Percentiles rank a stretch among this genome's conserved stretches.
Conservation (phyloP, 768 basidiomycete species). For the Candolleomyces eurysporus region DNA sequence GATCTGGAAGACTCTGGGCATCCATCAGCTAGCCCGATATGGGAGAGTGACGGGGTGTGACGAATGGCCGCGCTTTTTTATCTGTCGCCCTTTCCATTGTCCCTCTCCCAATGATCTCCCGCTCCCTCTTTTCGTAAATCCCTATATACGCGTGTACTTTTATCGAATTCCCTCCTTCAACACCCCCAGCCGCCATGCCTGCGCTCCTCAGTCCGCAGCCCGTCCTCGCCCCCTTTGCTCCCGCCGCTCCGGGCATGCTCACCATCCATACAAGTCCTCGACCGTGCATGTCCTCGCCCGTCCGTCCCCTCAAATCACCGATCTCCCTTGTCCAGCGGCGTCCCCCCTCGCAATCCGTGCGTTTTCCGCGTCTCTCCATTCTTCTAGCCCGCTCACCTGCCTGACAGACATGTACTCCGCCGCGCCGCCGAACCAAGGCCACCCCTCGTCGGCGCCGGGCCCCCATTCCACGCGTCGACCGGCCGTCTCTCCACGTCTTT, state of each 20-base stretch:
- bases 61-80: slow-evolving; percentile 10
- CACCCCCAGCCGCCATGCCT: slow-evolving; percentile 11
- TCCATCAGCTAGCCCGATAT: slow-evolving; percentile 10
- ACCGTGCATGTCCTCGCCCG: slow-evolving; percentile 14
- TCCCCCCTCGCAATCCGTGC: slow-evolving; percentile 14
- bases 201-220: slow-evolving; percentile 23
- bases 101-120: slow-evolving; percentile 29
- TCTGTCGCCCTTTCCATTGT: slow-evolving; percentile 40
- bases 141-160: neutral
- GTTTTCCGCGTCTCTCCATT: slow-evolving; percentile 9
- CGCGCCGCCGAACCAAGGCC: slow-evolving; percentile 37
- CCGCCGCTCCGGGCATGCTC: slow-evolving; percentile 7
- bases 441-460: slow-evolving; percentile 27
- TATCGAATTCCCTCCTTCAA: neutral
- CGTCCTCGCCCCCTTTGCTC: slow-evolving; percentile 11
- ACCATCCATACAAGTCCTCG: slow-evolving; percentile 10
- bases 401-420: slow-evolving; percentile 22
- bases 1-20: neutral
- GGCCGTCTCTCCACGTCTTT: slow-evolving; percentile 38
- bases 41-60: slow-evolving; percentile 15
- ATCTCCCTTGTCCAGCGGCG: slow-evolving; percentile 21
- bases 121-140: slow-evolving; percentile 19
- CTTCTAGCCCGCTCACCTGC: slow-evolving; percentile 7
- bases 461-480: slow-evolving; percentile 25
- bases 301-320: slow-evolving; percentile 26